A percentile compares a stretch with the other conserved stretches of the same genome.
Evolutionary conservation across 192 early-diverging fungal genomes (phyloP).

Genomic region (Spinellus fusiger): DNA sequence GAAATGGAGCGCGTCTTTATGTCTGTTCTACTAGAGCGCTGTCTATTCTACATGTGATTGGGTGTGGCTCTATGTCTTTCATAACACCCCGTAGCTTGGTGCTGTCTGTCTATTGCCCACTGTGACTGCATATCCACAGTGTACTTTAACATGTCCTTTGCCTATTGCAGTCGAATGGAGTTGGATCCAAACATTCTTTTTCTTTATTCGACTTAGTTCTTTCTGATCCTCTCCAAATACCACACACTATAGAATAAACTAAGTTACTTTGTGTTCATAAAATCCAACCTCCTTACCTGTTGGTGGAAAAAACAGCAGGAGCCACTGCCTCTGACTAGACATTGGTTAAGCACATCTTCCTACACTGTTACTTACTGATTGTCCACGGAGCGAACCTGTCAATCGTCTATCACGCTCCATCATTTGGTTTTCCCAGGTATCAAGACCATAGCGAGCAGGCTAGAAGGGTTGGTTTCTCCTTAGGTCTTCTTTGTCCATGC

Average conservation of each 20-base stretch:
- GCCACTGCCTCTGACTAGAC: background rate
- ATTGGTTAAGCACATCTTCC: background rate
- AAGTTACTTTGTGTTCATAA: background rate
- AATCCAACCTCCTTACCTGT: constrained; percentile 17
- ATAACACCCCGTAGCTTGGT: too few species aligned
- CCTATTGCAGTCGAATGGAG: background rate
- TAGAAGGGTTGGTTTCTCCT: too few species aligned
- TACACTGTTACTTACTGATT: constrained; percentile 38
- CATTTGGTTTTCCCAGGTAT: constrained; percentile 76
- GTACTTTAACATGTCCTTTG: too few species aligned
- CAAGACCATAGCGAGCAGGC: constrained; percentile 57
- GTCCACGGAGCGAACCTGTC: constrained; percentile 64
- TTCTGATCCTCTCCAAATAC: constrained; percentile 49
- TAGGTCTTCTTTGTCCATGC: background rate
- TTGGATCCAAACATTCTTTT: background rate
- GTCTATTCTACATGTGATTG: too few species aligned
- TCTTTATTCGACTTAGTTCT: constrained; percentile 8
- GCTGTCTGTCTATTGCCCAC: too few species aligned
- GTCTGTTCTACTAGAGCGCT: too few species aligned
- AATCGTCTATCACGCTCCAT: constrained; percentile 71
- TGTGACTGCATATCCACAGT: too few species aligned
- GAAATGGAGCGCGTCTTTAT: too few species aligned
- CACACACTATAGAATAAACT: constrained; percentile 45
- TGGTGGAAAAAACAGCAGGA: constrained; percentile 34
- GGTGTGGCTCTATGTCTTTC: too few species aligned